Evolutionary conservation across 306 rosid genomes (phyloP).

Genomic region (Lithocarpus polystachyus): DNA sequence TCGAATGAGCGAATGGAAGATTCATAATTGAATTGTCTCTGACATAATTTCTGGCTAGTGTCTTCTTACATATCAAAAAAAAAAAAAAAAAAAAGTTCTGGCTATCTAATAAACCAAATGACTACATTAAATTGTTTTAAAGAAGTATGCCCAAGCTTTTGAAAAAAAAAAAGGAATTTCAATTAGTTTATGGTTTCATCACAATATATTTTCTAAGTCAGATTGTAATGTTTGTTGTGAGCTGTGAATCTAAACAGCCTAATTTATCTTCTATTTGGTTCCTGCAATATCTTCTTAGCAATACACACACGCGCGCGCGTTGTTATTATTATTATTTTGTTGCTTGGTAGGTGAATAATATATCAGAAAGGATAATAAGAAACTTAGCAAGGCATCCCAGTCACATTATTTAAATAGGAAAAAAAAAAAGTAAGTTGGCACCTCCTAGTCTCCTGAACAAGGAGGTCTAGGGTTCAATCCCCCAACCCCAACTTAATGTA

Average conservation of each 20-base stretch:
- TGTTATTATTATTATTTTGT: too few species aligned
- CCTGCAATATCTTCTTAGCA: not conserved
- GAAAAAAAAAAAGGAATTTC: not conserved
- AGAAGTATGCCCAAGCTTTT: not conserved
- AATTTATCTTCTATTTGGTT: not conserved
- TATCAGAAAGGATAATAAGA: too few species aligned
- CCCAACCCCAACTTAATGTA: too few species aligned
- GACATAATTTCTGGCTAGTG: not conserved
- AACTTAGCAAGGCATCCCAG: too few species aligned
- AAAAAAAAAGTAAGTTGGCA: not conserved
- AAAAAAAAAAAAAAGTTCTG: too few species aligned
- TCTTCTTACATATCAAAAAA: too few species aligned
- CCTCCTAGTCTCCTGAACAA: too few species aligned
- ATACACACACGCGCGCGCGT: too few species aligned
- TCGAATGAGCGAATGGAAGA: constrained; percentile 3
- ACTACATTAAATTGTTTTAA: not conserved
- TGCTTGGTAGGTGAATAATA: too few species aligned
- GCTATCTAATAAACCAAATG: not conserved
- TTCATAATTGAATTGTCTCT: not conserved
- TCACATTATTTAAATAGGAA: not conserved
- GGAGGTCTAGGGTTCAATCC: too few species aligned
- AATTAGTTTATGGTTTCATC: not conserved
- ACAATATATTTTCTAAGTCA: not conserved
- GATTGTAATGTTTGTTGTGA: not conserved
- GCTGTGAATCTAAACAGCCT: not conserved